phyloP scores from a whole-genome alignment of 2,329 filamentous ascomycete species.

The Nakataea oryzae region DNA sequence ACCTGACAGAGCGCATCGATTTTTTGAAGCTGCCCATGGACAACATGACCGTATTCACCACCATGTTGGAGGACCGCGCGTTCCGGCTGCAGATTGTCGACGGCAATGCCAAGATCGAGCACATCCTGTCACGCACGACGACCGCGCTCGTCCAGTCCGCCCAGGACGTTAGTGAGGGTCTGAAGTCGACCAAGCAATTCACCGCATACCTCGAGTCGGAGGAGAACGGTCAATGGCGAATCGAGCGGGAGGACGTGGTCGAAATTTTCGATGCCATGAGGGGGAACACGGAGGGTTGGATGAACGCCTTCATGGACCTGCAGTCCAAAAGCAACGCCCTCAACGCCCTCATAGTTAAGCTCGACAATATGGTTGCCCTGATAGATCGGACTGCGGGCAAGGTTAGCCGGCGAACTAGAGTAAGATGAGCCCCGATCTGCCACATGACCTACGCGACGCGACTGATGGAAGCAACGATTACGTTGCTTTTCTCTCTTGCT shows the following conservation, averaged over 20 bases:
- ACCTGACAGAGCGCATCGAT: slow-evolving; percentile 70
- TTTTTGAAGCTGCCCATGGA: slow-evolving; percentile 75
- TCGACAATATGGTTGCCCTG: slow-evolving; percentile 69
- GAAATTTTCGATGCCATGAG: slow-evolving; percentile 85
- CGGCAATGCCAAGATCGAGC: slow-evolving; percentile 85
- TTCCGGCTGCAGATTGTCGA: slow-evolving; percentile 76
- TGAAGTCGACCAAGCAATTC: slow-evolving; percentile 67
- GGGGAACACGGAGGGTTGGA: slow-evolving; percentile 86
- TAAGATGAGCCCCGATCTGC: slow-evolving; percentile 28
- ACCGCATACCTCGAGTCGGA: slow-evolving; percentile 63
- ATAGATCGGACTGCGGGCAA: slow-evolving; percentile 79
- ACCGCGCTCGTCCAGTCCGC: slow-evolving; percentile 66
- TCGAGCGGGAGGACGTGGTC: slow-evolving; percentile 50
- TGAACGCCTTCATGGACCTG: slow-evolving; percentile 66
- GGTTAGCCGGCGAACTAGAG: slow-evolving; percentile 68
- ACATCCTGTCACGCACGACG: slow-evolving; percentile 73
- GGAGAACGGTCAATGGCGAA: slow-evolving; percentile 47
- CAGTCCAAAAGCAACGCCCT: slow-evolving; percentile 63
- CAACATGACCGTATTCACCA: slow-evolving; percentile 73
- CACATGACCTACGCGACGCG: not conserved
- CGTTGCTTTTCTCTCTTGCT: not conserved
- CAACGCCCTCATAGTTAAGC: slow-evolving; percentile 57
- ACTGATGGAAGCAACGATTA: too few relatives aligned
- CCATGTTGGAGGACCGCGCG: slow-evolving; percentile 73
- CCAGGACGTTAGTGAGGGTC: slow-evolving; percentile 68